Percentiles rank a stretch among this genome's conserved stretches.
Conservation (phyloP, 768 basidiomycete genomes). For the Mycena epipterygia region DNA sequence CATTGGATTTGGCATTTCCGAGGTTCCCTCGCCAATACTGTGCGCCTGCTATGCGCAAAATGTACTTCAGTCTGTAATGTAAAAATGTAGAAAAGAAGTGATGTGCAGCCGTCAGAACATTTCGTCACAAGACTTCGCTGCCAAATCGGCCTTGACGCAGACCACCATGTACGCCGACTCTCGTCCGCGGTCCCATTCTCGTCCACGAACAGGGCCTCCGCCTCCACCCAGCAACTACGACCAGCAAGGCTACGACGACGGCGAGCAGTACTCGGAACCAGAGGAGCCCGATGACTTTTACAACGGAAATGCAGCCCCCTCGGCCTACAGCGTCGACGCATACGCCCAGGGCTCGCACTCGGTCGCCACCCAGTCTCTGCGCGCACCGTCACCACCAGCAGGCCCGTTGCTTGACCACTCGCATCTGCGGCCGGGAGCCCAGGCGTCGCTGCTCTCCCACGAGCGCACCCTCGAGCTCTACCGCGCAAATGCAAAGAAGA, state of each 20-base stretch:
- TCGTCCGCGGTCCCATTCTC: slow-evolving; percentile 40
- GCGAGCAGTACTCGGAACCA: slow-evolving; percentile 56
- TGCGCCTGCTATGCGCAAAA: no score
- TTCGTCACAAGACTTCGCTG: no score
- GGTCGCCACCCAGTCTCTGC: slow-evolving; percentile 59
- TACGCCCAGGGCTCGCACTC: slow-evolving; percentile 54
- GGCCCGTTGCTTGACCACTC: slow-evolving; percentile 90
- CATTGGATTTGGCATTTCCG: no score
- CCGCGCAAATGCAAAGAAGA: slow-evolving; percentile 98
- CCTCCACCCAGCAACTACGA: slow-evolving; percentile 44
- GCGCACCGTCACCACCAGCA: slow-evolving; percentile 75
- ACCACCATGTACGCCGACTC: slow-evolving; percentile 44
- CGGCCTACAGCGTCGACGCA: slow-evolving; percentile 45
- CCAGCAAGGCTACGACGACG: slow-evolving; percentile 51
- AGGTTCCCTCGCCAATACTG: no score
- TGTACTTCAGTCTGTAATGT: no score
- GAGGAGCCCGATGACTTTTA: slow-evolving; percentile 66
- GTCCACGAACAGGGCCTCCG: slow-evolving; percentile 40
- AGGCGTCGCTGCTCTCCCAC: slow-evolving; percentile 93
- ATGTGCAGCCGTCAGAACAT: no score
- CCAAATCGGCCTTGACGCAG: background rate
- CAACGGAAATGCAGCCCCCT: slow-evolving; percentile 50
- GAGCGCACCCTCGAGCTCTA: slow-evolving; percentile 98
- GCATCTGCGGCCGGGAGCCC: slow-evolving; percentile 92
- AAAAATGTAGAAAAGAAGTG: no score